A percentile compares a stretch with the other conserved stretches of the same genome.
Conservation (phyloP, 345 rosid species). For the Triadica sebifera region DNA sequence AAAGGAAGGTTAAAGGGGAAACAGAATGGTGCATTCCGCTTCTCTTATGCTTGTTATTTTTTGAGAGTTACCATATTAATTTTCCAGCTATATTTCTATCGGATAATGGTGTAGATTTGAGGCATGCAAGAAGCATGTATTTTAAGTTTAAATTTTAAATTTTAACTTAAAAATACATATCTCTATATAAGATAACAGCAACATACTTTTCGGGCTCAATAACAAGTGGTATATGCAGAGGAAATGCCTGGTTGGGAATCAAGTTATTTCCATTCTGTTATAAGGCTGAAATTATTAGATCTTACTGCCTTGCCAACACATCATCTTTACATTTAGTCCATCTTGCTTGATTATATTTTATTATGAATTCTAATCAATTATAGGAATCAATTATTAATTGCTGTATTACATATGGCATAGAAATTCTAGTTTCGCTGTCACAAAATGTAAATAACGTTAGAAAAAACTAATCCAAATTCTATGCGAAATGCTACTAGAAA, state of each 20-base stretch:
- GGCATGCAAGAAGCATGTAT: background rate
- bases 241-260: background rate
- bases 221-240: background rate
- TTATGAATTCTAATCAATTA: background rate
- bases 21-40: background rate
- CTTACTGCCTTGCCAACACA: background rate
- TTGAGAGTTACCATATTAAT: background rate
- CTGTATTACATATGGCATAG: background rate
- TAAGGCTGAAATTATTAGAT: background rate
- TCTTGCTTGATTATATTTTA: background rate
- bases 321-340: background rate
- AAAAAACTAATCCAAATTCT: background rate
- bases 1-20: too few species aligned
- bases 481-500: background rate
- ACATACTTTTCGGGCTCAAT: background rate
- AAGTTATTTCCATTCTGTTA: background rate
- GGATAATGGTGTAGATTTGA: background rate
- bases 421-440: background rate
- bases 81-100: slow-evolving; percentile 1
- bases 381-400: background rate
- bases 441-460: background rate
- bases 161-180: background rate
- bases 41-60: background rate
- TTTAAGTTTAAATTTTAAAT: background rate
- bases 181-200: background rate